These are phyloP conservation scores for Neonothopanus nambi DNA, from an alignment of 1,284 basidiomycete genomes.

Conservation along the genomic window DNA sequence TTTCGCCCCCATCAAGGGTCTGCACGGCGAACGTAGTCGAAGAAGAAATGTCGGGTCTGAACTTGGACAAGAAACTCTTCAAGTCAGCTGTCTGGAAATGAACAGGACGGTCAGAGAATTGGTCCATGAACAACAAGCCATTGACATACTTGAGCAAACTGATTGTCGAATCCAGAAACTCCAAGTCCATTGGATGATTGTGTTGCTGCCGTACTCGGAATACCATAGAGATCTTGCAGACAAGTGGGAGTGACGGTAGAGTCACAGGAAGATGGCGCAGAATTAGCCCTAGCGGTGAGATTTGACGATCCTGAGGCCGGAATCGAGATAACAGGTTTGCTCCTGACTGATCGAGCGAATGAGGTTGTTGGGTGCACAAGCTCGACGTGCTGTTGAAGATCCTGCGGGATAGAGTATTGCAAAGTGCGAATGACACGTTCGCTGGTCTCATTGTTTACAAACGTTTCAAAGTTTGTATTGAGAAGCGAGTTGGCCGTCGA, in stretches of 20 bases:
- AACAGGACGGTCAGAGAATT: not conserved
- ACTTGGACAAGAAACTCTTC: slow-evolving; percentile 1
- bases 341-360: slow-evolving; percentile 4
- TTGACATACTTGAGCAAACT: slow-evolving; percentile 21
- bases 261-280: slow-evolving; percentile 6
- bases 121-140: not conserved
- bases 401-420: slow-evolving; percentile 16
- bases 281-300: not conserved
- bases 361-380: slow-evolving; percentile 7
- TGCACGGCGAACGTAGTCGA: not conserved
- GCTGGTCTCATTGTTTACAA: slow-evolving; percentile 34
- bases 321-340: not conserved
- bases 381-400: slow-evolving; percentile 2
- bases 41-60: not conserved
- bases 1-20: not conserved
- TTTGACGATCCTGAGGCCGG: not conserved
- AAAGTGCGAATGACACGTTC: slow-evolving; percentile 41
- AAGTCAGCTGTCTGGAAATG: not conserved
- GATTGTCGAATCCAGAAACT: slow-evolving; percentile 25
- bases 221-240: slow-evolving; percentile 7
- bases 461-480: slow-evolving; percentile 27
- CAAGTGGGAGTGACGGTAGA: slow-evolving; percentile 6
- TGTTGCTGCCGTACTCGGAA: slow-evolving; percentile 21
- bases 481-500: slow-evolving; percentile 15
- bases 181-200: slow-evolving; percentile 18